Conservation (phyloP, 73 alveolate genomes). For the Paramecium caudatum region DNA sequence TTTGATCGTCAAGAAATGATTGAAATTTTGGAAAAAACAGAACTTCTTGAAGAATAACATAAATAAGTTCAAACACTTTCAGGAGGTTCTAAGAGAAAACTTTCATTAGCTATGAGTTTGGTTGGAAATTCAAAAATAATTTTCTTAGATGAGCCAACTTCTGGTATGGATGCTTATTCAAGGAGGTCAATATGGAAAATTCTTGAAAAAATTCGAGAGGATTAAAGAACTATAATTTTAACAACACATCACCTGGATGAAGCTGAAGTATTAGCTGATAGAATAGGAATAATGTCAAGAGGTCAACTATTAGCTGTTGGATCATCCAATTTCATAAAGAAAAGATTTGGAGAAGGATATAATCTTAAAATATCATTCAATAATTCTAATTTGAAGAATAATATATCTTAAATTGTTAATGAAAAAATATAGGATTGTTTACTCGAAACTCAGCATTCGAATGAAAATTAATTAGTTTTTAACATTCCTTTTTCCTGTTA, state of each 20-base stretch:
- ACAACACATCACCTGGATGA: slow-evolving; percentile 96
- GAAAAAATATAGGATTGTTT: slow-evolving; percentile 68
- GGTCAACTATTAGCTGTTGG: slow-evolving; percentile 91
- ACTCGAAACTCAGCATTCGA: slow-evolving; percentile 64
- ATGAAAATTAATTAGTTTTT: slow-evolving; percentile 80
- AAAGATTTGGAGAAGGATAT: slow-evolving; percentile 88
- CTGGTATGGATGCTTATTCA: slow-evolving; percentile 85
- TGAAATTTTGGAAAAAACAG: slow-evolving; percentile 79
- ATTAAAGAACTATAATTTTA: slow-evolving; percentile 82
- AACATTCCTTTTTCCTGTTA: slow-evolving; percentile 74
- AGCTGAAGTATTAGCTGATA: slow-evolving; percentile 94
- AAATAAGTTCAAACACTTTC: slow-evolving; percentile 74
- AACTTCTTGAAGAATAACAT: slow-evolving; percentile 76
- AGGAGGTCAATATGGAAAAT: slow-evolving; percentile 83
- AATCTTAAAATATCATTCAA: slow-evolving; percentile 71
- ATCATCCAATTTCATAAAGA: slow-evolving; percentile 84
- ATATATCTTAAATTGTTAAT: background rate
- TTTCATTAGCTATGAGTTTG: slow-evolving; percentile 83
- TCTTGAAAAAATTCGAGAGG: slow-evolving; percentile 66
- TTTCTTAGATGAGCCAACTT: slow-evolving; percentile 89
- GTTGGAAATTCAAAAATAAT: slow-evolving; percentile 82
- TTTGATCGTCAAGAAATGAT: slow-evolving; percentile 59
- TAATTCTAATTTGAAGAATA: background rate
- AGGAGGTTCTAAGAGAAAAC: slow-evolving; percentile 88
- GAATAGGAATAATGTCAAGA: slow-evolving; percentile 93